Evolutionary conservation across 257 asterid species (phyloP).

Genomic region (Nicotiana sylvestris): DNA sequence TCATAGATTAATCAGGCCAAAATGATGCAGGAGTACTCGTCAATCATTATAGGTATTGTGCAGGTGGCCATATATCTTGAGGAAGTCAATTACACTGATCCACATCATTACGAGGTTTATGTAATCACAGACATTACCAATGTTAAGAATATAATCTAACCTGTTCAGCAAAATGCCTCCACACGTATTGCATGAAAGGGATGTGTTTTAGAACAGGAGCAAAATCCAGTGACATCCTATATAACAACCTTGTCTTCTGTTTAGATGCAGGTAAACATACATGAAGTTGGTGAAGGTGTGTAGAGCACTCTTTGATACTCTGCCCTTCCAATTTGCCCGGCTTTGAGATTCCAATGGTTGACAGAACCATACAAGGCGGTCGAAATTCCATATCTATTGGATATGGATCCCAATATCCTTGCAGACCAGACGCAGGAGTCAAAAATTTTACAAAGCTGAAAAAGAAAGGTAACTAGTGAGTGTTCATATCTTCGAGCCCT

Average conservation of each 20-base stretch:
- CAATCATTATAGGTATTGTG: neutral
- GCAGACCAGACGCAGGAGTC: conserved; percentile 75
- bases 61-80: conserved; percentile 3
- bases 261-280: conserved; percentile 88
- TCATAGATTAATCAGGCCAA: neutral
- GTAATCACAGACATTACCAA: neutral
- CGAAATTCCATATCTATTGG: conserved; percentile 95
- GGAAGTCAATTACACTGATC: neutral
- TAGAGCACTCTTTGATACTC: conserved; percentile 64
- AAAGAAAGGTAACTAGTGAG: conserved; percentile 3
- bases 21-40: neutral
- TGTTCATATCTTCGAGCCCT: neutral
- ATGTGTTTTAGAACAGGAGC: conserved; percentile 79
- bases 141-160: conserved; percentile 27
- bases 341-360: conserved; percentile 91
- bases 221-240: conserved; percentile 97
- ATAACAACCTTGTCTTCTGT: conserved; percentile 76
- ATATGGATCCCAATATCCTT: conserved; percentile 98
- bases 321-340: conserved; percentile 89
- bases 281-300: conserved; percentile 96
- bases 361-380: conserved; percentile 90
- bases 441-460: conserved; percentile 88
- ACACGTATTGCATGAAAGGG: conserved; percentile 73
- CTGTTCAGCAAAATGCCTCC: conserved; percentile 96
- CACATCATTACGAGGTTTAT: neutral